Evolutionary conservation across 495 filamentous ascomycete genomes (phyloP), one percentile per base, ranked within the genome.

Genomic region (Neurospora sp.): DNA sequence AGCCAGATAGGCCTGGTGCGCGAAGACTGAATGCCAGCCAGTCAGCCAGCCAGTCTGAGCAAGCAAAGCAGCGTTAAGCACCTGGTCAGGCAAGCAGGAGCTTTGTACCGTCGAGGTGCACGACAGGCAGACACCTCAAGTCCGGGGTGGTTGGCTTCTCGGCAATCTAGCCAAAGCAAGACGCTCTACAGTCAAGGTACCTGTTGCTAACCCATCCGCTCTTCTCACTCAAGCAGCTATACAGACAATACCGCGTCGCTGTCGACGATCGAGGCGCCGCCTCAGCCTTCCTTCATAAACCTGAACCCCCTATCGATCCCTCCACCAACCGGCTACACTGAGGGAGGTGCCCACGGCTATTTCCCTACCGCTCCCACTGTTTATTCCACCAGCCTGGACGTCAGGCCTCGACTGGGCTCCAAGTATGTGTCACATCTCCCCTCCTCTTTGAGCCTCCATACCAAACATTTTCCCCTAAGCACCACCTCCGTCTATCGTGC

Each of bases 401-500:
- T 84, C 78, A 84, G 84, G 81, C 78, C 82, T 75, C 83, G 84
- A 81, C 82, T 87, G 78, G 82, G 81, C 78, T 85, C 83, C 75
- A 85, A 81, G 85, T 87, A 85, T 76, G 85, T 86, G 71, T 72
- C 77, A 77, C 81, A 74, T 66, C 70, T 74, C 74, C 27, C 31
- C 70, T 66, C 46, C 10, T 69, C 70, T 44, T 70, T 66, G 71
- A 48, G 72, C 44, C 46, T 41, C 72, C 59, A 71, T 69, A 69
- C 23, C 74, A 73, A 42, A 73, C 72, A 62, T 69, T 44, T 59
- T 70, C 74, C 44, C 73, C 27, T 66, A 18, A 66, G 54, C 54
- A 66, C 54, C 54, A 66, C 27, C 27, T 66, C 27, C 23, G 31
- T 66, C 14, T 35, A 66, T 66, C 72, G 39, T 76, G 75, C 72